Conservation (phyloP, 768 basidiomycete genomes). For the Suillus subalutaceus region DNA sequence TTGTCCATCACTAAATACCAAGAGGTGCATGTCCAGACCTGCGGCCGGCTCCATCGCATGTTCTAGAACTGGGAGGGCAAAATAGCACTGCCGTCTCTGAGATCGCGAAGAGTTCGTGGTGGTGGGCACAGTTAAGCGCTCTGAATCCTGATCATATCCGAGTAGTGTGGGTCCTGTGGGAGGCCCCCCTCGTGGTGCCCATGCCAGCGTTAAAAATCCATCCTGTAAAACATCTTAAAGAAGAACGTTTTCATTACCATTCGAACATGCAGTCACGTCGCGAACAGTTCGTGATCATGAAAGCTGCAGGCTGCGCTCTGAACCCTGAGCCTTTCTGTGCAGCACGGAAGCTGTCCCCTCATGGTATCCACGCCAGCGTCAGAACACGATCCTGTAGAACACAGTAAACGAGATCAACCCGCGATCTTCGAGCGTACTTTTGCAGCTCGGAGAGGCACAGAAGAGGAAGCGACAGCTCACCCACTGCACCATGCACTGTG, state of each 20-base stretch:
- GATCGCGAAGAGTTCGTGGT: not conserved
- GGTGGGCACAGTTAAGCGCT: not conserved
- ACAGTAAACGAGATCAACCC: not conserved
- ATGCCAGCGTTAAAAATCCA: not conserved
- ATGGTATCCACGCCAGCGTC: not conserved
- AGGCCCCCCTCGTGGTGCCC: not conserved
- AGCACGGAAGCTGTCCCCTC: not conserved
- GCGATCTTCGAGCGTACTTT: not conserved
- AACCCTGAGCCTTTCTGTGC: not conserved
- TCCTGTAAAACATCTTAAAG: not conserved
- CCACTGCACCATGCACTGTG: not conserved
- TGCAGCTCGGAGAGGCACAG: not conserved
- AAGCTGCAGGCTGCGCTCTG: not conserved
- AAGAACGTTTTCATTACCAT: not conserved
- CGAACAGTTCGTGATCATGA: not conserved
- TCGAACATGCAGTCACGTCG: not conserved
- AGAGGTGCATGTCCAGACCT: not conserved
- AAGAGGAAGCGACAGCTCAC: not conserved
- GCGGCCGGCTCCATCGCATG: not conserved
- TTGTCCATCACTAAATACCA: not conserved
- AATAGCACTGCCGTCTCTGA: not conserved
- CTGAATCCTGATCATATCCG: not conserved
- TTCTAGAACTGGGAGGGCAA: not conserved
- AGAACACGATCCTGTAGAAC: not conserved
- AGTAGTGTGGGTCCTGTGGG: not conserved